Conservation (phyloP, 148 eudicot genomes). For the Cornus controversa region DNA sequence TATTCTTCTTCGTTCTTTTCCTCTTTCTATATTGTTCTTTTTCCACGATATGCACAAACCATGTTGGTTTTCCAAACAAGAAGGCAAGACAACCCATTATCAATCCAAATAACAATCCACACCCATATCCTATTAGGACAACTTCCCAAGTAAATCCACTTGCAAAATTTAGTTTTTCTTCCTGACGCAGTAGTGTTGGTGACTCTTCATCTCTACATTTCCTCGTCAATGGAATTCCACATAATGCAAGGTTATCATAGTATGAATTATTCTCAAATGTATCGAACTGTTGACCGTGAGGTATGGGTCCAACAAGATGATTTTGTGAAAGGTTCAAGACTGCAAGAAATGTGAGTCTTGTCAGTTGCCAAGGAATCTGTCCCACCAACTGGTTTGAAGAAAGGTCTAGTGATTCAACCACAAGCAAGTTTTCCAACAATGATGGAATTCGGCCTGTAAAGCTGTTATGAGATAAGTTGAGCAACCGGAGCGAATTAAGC, state of each 20-base stretch:
- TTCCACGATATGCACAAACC: constrained; percentile 10
- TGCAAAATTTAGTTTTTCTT: not conserved
- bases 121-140: constrained; percentile 20
- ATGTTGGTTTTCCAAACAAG: constrained; percentile 17
- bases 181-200: not conserved
- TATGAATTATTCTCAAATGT: constrained; percentile 15
- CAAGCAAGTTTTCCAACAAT: constrained; percentile 18
- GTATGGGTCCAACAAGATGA: constrained; percentile 21
- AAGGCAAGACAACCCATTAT: constrained; percentile 17
- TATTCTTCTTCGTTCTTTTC: too few species aligned
- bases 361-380: constrained; percentile 28
- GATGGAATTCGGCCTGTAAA: constrained; percentile 25
- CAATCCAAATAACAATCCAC: constrained; percentile 17
- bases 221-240: constrained; percentile 24
- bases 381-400: constrained; percentile 24
- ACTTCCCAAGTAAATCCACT: constrained; percentile 16
- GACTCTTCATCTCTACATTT: not conserved
- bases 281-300: constrained; percentile 16
- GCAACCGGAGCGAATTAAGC: constrained; percentile 15
- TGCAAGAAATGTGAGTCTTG: constrained; percentile 18
- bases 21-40: not conserved
- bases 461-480: constrained; percentile 40
- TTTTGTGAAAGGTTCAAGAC: constrained; percentile 25
- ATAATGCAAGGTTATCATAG: constrained; percentile 30
- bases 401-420: constrained; percentile 37